Evolutionary conservation across 2,329 filamentous ascomycete species (phyloP), one percentile per base, ranked within the genome.

Genomic region (Didymella pinodella): DNA sequence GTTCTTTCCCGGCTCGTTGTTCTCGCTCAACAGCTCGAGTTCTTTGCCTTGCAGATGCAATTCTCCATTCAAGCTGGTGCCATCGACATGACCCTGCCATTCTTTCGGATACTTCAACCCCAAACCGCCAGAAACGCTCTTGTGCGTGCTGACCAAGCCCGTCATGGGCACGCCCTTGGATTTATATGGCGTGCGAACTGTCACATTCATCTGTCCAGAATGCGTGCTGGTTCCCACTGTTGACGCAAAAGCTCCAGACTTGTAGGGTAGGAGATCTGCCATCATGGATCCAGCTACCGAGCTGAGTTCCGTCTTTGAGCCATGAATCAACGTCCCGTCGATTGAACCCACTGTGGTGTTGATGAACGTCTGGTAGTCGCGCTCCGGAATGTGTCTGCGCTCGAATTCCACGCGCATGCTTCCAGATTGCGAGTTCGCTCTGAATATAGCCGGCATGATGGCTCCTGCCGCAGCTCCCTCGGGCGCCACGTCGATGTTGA

Each of bases 11-110:
- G 68, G 67, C 18, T 67, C 66, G 28, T 70, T 55, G 7, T 72
- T 71, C 50, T 74, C 61, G 4, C 66, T 62, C 8, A 75, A 48
- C 0, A 78, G 59, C 46, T 78, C 65, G 8, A 81, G 55, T 34
- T 75, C 76, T 26, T 74, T 70, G 2, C 80, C 80, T 20, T 69
- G 64, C n/a, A 81, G 58, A 44, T 71, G 70, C 31, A 81, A 56
- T 20, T 66, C 71, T 0, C 80, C 79, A 51, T 67, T 78, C 40
- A 72, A 54, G n/a, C 70, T 73, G 20, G 68, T 70, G 1, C 74
- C 80, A 20, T 77, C 69, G 1, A 81, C 64, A 29, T 63, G 60
- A 6, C 79, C 80, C 43, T 77, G 74, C 80, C 80, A 81, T 50
- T 77, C 75, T 34, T 77, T 66, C 4, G 80, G 78, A 58, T 81